phyloP scores from a whole-genome alignment of 2,329 filamentous ascomycete genomes.

The Neopestalotiopsis sp. region DNA sequence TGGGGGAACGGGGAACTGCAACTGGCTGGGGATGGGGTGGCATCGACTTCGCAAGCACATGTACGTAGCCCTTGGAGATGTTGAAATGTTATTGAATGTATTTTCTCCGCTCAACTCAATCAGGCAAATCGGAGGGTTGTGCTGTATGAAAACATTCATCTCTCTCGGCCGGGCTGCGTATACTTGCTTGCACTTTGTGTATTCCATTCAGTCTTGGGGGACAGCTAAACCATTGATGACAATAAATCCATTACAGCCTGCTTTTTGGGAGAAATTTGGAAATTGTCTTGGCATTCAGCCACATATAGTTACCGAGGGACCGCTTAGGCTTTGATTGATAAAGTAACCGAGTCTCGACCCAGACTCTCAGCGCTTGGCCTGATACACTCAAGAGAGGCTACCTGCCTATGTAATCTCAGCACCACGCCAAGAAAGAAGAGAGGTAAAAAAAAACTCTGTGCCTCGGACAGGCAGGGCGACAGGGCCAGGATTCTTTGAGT shows the following conservation, averaged over 20 bases:
- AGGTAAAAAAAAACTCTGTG: background rate
- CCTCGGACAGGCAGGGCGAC: background rate
- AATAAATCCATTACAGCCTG: background rate
- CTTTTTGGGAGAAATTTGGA: background rate
- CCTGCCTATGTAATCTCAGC: background rate
- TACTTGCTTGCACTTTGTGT: too few species aligned
- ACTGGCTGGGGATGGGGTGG: constrained; percentile 4
- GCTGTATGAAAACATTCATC: background rate
- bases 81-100: constrained; percentile 15
- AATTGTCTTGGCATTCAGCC: background rate
- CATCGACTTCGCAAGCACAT: background rate
- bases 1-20: constrained; percentile 15
- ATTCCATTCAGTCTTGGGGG: background rate
- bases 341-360: background rate
- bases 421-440: background rate
- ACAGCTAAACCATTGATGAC: background rate
- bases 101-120: constrained; percentile 16
- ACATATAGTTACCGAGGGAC: background rate
- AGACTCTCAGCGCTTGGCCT: background rate
- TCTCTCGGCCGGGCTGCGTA: background rate
- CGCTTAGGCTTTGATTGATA: background rate
- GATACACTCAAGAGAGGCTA: background rate
- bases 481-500: background rate
- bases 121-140: constrained; percentile 21
- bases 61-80: constrained; percentile 21